phyloP scores from a whole-genome alignment of 1,284 basidiomycete genomes.

The Papiliotrema fonsecae region DNA sequence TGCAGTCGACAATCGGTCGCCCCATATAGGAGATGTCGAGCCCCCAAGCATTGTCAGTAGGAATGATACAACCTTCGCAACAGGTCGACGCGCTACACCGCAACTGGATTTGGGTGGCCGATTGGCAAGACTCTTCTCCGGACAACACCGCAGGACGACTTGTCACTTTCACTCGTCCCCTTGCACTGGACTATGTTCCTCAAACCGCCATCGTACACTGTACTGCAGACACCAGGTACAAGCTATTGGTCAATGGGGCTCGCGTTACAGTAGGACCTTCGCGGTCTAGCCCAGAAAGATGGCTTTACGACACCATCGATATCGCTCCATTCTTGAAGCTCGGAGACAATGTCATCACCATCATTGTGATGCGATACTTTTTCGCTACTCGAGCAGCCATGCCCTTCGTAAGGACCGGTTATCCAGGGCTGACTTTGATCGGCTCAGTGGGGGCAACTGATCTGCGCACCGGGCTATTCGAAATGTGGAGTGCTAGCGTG shows the following conservation, averaged over 20 bases:
- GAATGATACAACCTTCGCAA: no score
- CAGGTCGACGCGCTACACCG: slow-evolving; percentile 14
- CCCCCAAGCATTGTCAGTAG: no score
- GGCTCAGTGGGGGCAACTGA: slow-evolving; percentile 13
- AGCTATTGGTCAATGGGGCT: slow-evolving; percentile 23
- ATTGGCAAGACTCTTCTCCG: slow-evolving; percentile 17
- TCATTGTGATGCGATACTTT: slow-evolving; percentile 25
- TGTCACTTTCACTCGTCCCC: slow-evolving; percentile 17
- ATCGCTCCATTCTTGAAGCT: slow-evolving; percentile 13
- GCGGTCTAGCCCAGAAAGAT: slow-evolving; percentile 12
- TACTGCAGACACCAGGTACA: slow-evolving; percentile 32
- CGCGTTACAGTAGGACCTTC: slow-evolving; percentile 25
- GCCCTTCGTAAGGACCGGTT: slow-evolving; percentile 22
- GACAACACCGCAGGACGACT: slow-evolving; percentile 13
- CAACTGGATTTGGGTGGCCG: slow-evolving; percentile 27
- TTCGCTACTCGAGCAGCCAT: slow-evolving; percentile 16
- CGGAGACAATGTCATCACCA: slow-evolving; percentile 16
- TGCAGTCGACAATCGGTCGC: no score
- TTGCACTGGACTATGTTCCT: slow-evolving; percentile 6
- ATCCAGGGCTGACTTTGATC: slow-evolving; percentile 21
- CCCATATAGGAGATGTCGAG: no score
- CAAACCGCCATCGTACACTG: slow-evolving; percentile 12
- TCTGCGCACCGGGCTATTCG: slow-evolving; percentile 3
- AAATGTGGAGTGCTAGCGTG: slow-evolving; percentile 14
- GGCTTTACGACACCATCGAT: slow-evolving; percentile 28